These are phyloP conservation scores for Magnolia kwangsiensis DNA, from an alignment of 164 flowering plant genomes.

Conservation along the genomic window DNA sequence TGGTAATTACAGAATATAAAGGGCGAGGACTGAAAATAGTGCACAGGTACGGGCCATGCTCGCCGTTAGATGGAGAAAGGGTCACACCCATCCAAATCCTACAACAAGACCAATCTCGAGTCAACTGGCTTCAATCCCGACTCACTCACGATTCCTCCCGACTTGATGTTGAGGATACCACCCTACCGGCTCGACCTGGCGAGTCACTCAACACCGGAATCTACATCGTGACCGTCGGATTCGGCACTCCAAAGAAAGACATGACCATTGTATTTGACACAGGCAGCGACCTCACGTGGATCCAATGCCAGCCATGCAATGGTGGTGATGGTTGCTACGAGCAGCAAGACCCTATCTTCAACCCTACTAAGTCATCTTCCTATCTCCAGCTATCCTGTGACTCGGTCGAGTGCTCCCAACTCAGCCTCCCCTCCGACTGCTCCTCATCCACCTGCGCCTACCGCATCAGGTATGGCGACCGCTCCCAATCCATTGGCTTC, in stretches of 20 bases:
- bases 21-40: slow-evolving; percentile 1
- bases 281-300: slow-evolving; percentile 88
- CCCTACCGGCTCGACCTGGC: slow-evolving; percentile 47
- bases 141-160: background rate
- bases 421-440: slow-evolving; percentile 48
- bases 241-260: slow-evolving; percentile 47
- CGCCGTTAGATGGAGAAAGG: background rate
- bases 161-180: background rate
- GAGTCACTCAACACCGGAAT: slow-evolving; percentile 44
- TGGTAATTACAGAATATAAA: background rate
- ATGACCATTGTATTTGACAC: slow-evolving; percentile 76
- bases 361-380: slow-evolving; percentile 54
- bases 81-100: slow-evolving; percentile 35
- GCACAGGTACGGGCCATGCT: background rate
- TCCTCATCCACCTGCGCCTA: slow-evolving; percentile 48
- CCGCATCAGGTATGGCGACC: slow-evolving; percentile 67
- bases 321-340: slow-evolving; percentile 49
- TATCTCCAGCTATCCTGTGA: slow-evolving; percentile 54
- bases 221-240: slow-evolving; percentile 55
- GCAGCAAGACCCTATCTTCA: slow-evolving; percentile 69
- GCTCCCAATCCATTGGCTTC: slow-evolving; percentile 72
- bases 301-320: slow-evolving; percentile 88
- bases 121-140: slow-evolving; percentile 34
- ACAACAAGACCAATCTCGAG: slow-evolving; percentile 46
- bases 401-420: slow-evolving; percentile 53